Conservation (phyloP, 2,329 filamentous ascomycete species). For the Cytospora leucostoma region DNA sequence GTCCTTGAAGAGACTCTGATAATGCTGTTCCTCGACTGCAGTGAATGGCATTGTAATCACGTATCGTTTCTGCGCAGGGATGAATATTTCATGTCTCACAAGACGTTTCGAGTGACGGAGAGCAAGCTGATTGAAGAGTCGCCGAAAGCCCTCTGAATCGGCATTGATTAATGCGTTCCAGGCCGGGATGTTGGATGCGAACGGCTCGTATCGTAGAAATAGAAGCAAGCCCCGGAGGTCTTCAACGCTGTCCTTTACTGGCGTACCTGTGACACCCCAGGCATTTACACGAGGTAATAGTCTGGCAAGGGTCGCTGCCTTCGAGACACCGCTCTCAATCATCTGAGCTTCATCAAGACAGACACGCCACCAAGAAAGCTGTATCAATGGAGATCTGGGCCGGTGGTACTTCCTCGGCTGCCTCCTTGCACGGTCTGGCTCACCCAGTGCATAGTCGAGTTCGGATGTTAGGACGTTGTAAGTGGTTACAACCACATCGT, state of each 20-base stretch:
- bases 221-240: slow-evolving; percentile 80
- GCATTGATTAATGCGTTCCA: slow-evolving; percentile 68
- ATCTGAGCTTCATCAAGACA: slow-evolving; percentile 83
- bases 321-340: slow-evolving; percentile 85
- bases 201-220: slow-evolving; percentile 80
- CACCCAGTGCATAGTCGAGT: slow-evolving; percentile 71
- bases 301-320: slow-evolving; percentile 77
- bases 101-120: slow-evolving; percentile 84
- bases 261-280: slow-evolving; percentile 92
- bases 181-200: slow-evolving; percentile 60
- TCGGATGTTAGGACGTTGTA: slow-evolving; percentile 76
- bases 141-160: slow-evolving; percentile 65
- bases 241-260: slow-evolving; percentile 65
- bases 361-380: slow-evolving; percentile 86
- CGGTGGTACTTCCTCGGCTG: slow-evolving; percentile 66
- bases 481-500: slow-evolving; percentile 65
- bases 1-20: slow-evolving; percentile 71
- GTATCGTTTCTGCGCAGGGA: slow-evolving; percentile 83
- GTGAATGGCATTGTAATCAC: slow-evolving; percentile 90
- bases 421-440: slow-evolving; percentile 68
- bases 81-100: slow-evolving; percentile 73
- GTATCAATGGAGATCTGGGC: slow-evolving; percentile 73
- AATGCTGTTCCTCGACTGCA: slow-evolving; percentile 87
- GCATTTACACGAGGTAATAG: slow-evolving; percentile 81
- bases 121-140: slow-evolving; percentile 71